Evolutionary conservation across 2,329 filamentous ascomycete species (phyloP), one percentile per base, ranked within the genome.

Genomic region (Stromatinia cepivora): DNA sequence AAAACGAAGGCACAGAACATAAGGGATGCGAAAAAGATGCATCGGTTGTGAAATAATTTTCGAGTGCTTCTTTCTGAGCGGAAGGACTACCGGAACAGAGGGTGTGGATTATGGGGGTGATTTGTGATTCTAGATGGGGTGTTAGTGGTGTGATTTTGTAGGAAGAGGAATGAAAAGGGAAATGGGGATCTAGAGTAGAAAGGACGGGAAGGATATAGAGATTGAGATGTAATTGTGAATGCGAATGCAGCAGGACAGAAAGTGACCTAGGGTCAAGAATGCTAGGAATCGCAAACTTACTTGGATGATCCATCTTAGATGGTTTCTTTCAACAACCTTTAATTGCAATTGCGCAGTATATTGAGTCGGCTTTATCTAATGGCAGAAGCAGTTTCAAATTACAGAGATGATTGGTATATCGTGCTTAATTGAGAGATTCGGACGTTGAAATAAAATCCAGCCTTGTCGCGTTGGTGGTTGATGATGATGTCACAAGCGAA

Each of bases 1-100:
- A 77, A 72, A 88, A 86, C 9, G 82, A 81, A 0, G 86, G 86
- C 1, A 92, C 91, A 17, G 88, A 86, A 76, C 91, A 93, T 78
- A 94, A 90, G 0, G 92, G 92, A 74, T 97, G 92, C 4, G 86
- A 85, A 77, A 97, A 95, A 42, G 87, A 85, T 11, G 92, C 91
- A 75, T 90, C 82, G 13, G 85, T 85, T 0, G 89, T 87, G 79
- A 94, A 97, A 81, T 92, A 94, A n/a, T 82, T 83, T 69, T 91
- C 83, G 34, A 97, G 82, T 0, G 90, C 83, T 4, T 84, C 81
- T 68, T 84, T 81, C 79, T 96, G 93, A 46, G 90, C 81, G 1
- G 85, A 82, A 0, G 90, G 89, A 0, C 85, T 84, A 58, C 90
- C 88, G 77, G 90, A 87, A 53, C 87, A 89, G 70, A 97, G 85